Base-by-base conservation (phyloP, 129 eudicot species). In the Deinandra increscens region DNA sequence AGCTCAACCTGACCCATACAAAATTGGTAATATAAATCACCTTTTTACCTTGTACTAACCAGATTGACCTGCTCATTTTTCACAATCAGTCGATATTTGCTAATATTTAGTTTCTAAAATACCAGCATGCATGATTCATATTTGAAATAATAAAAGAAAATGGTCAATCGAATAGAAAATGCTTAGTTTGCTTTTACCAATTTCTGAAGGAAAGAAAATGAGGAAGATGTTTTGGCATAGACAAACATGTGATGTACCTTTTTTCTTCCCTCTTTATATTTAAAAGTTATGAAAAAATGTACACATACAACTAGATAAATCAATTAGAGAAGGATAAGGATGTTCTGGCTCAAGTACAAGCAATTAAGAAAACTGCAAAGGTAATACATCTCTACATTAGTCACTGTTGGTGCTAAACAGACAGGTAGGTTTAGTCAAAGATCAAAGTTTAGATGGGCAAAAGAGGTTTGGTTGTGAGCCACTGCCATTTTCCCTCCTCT, bases 291-390 rank as follows among this genome's bases (percentile, higher is more conserved):
- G 65, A 63, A 33, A 43, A 61, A 23, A n/a, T 63, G 20, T 69
- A 43, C 11, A 58, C 73, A 7, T 23, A n/a, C n/a, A 34, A 76
- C 38, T 74, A 92, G 98, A 87, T 89, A 74, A 93, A 93, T 79
- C 98, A 93, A 48, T 61, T 93, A 84, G 98, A 89, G 90, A 93
- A 80, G 84, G 98, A 93, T 64, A 89, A 84, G 80, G 98, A 93
- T 80, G 98, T 89, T 78, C 86, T 93, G 76, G 97, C 98, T 75
- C 98, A 93, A 84, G 85, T 83, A 34, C 98, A 89, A 78, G 88
- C 96, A 20, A 83, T 93, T 63, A 64, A n/a, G n/a, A n/a, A n/a
- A n/a, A n/a, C n/a, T n/a, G n/a, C n/a, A n/a, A n/a, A n/a, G n/a
- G n/a, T n/a, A n/a, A n/a, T n/a, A n/a, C n/a, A n/a, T n/a, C n/a